phyloP scores from a whole-genome alignment of 768 basidiomycete genomes.

The Phlebiopsis flavidoalba region DNA sequence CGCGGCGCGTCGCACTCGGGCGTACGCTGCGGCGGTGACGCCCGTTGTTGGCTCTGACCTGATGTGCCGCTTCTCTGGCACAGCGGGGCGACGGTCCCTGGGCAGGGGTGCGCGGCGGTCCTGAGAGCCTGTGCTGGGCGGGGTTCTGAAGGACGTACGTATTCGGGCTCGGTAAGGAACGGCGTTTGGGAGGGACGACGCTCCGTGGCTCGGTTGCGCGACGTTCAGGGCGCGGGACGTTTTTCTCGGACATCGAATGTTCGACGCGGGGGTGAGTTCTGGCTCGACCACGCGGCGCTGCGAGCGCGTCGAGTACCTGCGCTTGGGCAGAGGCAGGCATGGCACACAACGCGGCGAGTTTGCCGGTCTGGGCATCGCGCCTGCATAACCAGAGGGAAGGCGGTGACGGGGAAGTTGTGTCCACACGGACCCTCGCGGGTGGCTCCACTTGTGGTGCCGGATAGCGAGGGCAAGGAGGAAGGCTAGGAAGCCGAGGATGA shows the following conservation, averaged over 20 bases:
- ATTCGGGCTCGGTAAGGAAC: neutral
- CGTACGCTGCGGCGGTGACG: neutral
- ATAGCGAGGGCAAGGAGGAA: conserved; percentile 40
- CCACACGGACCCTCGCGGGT: conserved; percentile 17
- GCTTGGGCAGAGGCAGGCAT: conserved; percentile 31
- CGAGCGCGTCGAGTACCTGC: conserved; percentile 10
- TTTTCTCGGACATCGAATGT: neutral
- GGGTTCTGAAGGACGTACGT: neutral
- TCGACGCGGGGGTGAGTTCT: neutral
- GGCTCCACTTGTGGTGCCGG: conserved; percentile 37
- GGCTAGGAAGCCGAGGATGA: conserved; percentile 46
- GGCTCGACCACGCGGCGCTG: neutral
- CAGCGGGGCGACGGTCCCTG: neutral
- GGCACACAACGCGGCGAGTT: conserved; percentile 45
- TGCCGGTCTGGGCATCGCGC: conserved; percentile 24
- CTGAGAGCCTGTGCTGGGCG: neutral
- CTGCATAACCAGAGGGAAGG: conserved; percentile 64
- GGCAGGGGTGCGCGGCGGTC: neutral
- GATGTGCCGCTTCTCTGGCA: conserved; percentile 4
- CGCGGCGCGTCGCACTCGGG: conserved; percentile 5
- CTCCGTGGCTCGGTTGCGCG: neutral
- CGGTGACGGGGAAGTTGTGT: conserved; percentile 29
- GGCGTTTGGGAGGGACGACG: neutral
- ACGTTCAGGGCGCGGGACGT: neutral
- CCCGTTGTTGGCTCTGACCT: neutral